phyloP scores from a whole-genome alignment of 2,329 filamentous ascomycete species.

The Diplodia scrobiculata region DNA sequence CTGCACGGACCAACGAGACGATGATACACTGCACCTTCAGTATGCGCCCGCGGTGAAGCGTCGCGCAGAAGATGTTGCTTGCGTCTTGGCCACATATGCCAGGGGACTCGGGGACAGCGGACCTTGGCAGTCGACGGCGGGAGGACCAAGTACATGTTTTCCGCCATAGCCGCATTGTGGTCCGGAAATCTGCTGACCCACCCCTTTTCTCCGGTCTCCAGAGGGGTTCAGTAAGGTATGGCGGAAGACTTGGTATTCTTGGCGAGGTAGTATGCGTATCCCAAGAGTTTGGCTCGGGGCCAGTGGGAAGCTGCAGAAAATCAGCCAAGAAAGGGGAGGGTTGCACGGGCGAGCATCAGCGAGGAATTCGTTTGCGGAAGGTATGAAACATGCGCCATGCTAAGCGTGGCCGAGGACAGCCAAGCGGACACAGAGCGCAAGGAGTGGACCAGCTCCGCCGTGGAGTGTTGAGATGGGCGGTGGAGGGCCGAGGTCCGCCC shows the following conservation, averaged over 20 bases:
- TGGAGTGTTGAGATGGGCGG: constrained; percentile 4
- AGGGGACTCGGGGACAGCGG: neutral
- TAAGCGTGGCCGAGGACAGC: neutral
- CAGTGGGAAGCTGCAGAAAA: neutral
- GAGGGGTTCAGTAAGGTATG: neutral
- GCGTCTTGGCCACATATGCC: constrained; percentile 11
- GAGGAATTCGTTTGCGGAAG: neutral
- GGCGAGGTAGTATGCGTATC: neutral
- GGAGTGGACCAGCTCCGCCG: neutral
- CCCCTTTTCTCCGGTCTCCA: neutral
- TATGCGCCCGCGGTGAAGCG: neutral
- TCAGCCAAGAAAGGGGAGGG: constrained; percentile 15
- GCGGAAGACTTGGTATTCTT: constrained; percentile 24
- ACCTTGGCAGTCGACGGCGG: neutral
- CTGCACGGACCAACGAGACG: neutral
- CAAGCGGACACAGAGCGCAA: neutral
- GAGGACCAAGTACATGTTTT: neutral
- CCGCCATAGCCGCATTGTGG: neutral
- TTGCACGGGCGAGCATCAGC: neutral
- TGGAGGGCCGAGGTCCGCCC: neutral
- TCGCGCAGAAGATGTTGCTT: constrained; percentile 1
- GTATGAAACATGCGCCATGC: neutral
- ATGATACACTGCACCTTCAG: neutral
- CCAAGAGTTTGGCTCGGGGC: neutral
- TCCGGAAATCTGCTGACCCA: too few relatives aligned